A percentile compares a stretch with the other conserved stretches of the same genome.
Conservation (phyloP, 495 filamentous ascomycete genomes). For the Hypoxylon subgilvum region DNA sequence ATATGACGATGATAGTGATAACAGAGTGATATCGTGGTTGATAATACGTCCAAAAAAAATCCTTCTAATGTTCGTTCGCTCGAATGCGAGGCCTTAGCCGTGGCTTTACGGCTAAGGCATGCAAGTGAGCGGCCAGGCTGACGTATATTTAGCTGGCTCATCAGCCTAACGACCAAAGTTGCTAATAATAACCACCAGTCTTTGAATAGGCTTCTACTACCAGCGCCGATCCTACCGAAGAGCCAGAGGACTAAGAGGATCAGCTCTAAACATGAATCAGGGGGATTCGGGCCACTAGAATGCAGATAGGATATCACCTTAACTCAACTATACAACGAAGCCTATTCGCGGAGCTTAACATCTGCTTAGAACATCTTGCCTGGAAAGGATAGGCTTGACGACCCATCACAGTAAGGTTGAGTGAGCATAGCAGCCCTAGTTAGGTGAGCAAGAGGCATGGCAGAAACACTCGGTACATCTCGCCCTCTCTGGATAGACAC, state of each 20-base stretch:
- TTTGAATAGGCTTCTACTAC: constrained; percentile 14
- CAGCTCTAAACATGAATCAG: constrained; percentile 2
- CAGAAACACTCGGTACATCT: no score
- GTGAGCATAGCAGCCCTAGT: background rate
- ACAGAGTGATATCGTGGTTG: background rate
- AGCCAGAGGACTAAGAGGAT: constrained; percentile 27
- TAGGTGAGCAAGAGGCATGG: no score
- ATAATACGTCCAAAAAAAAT: constrained; percentile 23
- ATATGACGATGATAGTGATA: constrained; percentile 7
- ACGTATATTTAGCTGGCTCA: background rate
- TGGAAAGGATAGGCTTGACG: background rate
- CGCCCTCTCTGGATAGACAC: no score
- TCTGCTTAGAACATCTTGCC: no score
- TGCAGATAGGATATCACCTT: constrained; percentile 11
- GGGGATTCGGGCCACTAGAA: constrained; percentile 27
- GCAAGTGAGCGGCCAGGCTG: constrained; percentile 28
- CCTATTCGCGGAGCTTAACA: constrained; percentile 21
- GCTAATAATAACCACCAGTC: constrained; percentile 36
- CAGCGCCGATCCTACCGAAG: constrained; percentile 10
- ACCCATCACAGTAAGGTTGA: constrained; percentile 7
- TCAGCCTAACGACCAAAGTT: constrained; percentile 11
- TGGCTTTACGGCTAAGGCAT: constrained; percentile 14
- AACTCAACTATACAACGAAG: constrained; percentile 3
- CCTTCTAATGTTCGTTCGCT: constrained; percentile 4
- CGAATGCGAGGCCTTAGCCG: constrained; percentile 17